Evolutionary conservation across 345 rosid genomes (phyloP).

Genomic region (Syzygium aromaticum): DNA sequence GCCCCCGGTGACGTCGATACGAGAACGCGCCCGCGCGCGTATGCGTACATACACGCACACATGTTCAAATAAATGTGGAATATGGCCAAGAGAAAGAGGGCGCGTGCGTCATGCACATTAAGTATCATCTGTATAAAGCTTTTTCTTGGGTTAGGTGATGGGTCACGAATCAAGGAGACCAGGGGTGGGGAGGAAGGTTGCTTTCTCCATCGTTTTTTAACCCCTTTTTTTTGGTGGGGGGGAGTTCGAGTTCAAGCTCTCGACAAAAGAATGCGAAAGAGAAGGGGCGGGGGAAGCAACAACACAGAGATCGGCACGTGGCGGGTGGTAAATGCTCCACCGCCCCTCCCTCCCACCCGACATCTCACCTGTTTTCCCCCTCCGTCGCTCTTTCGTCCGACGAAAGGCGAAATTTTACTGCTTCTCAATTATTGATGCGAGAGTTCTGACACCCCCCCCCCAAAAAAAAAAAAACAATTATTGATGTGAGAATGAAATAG

Average conservation of each 20-base stretch:
- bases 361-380: not conserved
- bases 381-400: not conserved
- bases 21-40: too few species aligned
- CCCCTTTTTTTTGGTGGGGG: not conserved
- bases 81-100: not conserved
- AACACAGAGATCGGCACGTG: not conserved
- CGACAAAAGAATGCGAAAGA: not conserved
- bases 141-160: not conserved
- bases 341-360: not conserved
- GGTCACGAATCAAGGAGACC: not conserved
- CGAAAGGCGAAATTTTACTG: not conserved
- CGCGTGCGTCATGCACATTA: rapidly evolving
- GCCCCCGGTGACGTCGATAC: not conserved
- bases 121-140: not conserved
- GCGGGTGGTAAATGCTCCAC: not conserved
- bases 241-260: not conserved
- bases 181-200: not conserved
- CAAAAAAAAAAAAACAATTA: too few species aligned
- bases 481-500: not conserved
- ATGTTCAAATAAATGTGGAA: not conserved
- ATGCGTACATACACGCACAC: rapidly evolving
- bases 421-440: not conserved
- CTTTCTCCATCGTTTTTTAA: not conserved
- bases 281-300: not conserved
- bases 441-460: too few species aligned